These are phyloP conservation scores for Dioscorea zingiberensis DNA, from an alignment of 106 monocot species.

Conservation along the genomic window DNA sequence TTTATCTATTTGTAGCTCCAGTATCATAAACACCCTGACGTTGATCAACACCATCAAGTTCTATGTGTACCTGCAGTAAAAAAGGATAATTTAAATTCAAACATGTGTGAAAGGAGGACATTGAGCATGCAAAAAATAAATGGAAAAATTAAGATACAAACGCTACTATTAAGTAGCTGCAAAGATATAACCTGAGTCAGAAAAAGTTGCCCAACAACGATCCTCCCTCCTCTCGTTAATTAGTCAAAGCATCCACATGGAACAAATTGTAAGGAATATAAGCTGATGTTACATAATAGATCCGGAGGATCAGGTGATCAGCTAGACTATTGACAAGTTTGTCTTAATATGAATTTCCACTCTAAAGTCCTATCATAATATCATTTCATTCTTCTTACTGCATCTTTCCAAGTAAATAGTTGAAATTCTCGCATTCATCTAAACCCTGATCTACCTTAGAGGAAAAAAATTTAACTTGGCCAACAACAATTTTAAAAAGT, in stretches of 20 bases:
- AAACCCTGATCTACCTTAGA: no score
- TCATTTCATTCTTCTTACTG: no score
- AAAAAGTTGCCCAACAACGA: conserved; percentile 61
- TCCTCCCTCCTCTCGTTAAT: conserved; percentile 73
- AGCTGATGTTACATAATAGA: no score
- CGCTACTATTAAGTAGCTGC: not conserved
- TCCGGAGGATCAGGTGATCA: no score
- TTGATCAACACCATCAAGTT: conserved; percentile 88
- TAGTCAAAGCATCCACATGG: conserved; percentile 90
- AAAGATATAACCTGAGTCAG: conserved; percentile 60
- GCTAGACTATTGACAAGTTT: no score
- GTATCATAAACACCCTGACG: conserved; percentile 81
- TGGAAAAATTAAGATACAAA: not conserved
- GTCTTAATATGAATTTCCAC: no score
- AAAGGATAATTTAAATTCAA: not conserved
- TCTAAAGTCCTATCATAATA: no score
- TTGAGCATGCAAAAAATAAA: not conserved
- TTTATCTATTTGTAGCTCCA: conserved; percentile 92
- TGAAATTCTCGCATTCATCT: no score
- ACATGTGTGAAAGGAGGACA: not conserved
- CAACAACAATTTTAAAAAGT: no score
- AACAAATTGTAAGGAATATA: not conserved
- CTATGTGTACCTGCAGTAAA: conserved; percentile 60
- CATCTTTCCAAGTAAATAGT: no score
- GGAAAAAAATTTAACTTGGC: no score